A percentile compares a stretch with the other conserved stretches of the same genome.
These are phyloP conservation scores for Fusarium austroafricanum DNA, from an alignment of 2,329 filamentous ascomycete species.

Conservation along the genomic window DNA sequence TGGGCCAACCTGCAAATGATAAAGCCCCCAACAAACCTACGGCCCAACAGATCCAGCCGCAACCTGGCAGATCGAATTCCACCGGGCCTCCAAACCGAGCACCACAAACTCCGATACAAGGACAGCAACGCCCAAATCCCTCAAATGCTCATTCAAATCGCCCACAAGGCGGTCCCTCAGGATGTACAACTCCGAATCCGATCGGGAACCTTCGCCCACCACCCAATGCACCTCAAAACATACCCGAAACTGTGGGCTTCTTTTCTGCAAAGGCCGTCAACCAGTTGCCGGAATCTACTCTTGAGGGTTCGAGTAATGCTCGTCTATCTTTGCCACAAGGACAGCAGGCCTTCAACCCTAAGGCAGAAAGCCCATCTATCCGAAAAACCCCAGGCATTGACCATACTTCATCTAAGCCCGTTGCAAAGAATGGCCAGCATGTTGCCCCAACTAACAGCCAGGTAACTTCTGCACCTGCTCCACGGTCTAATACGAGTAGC, in stretches of 20 bases:
- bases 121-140: conserved; percentile 39
- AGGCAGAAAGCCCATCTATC: conserved; percentile 84
- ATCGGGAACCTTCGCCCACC: conserved; percentile 47
- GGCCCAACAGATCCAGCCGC: conserved; percentile 42
- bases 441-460: conserved; percentile 57
- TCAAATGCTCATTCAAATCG: conserved; percentile 40
- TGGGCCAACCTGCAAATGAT: conserved; percentile 37
- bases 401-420: conserved; percentile 79
- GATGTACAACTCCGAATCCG: conserved; percentile 39
- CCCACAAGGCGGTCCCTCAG: conserved; percentile 27
- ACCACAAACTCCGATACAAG: conserved; percentile 52
- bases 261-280: conserved; percentile 77
- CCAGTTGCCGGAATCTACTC: conserved; percentile 60
- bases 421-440: conserved; percentile 69
- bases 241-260: conserved; percentile 67
- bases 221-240: conserved; percentile 41
- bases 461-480: conserved; percentile 27
- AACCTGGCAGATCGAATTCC: conserved; percentile 34
- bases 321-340: conserved; percentile 57
- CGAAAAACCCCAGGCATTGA: conserved; percentile 90
- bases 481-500: conserved; percentile 40
- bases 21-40: conserved; percentile 32
- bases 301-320: conserved; percentile 54
- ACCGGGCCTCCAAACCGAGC: conserved; percentile 33
- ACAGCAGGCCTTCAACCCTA: conserved; percentile 75